A percentile compares a stretch with the other conserved stretches of the same genome.
Conservation (phyloP, 2,329 filamentous ascomycete species). For the Thielaviopsis punctulata region DNA sequence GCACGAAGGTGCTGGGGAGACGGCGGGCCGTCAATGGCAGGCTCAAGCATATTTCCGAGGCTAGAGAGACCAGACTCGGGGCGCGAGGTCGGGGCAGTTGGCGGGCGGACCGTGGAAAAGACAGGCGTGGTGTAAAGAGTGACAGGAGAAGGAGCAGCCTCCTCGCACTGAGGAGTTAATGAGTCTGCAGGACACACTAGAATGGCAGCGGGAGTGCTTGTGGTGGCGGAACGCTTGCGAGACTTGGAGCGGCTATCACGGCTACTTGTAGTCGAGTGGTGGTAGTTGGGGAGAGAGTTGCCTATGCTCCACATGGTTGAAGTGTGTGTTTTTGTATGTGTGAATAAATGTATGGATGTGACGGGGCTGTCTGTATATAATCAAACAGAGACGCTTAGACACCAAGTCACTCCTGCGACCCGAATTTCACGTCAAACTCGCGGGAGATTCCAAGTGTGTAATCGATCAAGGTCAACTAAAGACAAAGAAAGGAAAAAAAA, state of each 20-base stretch:
- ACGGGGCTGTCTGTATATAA: not conserved
- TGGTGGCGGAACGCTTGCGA: conserved; percentile 9
- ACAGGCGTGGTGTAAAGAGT: not conserved
- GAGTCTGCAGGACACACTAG: conserved; percentile 2
- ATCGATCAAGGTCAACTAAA: too few species aligned
- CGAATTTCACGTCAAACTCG: not conserved
- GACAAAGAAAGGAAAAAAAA: too few species aligned
- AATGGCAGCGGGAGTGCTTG: not conserved
- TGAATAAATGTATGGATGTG: conserved; percentile 1
- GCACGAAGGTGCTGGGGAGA: conserved; percentile 42
- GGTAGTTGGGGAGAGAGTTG: conserved; percentile 8
- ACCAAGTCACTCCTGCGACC: not conserved
- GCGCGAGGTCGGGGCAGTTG: conserved; percentile 6
- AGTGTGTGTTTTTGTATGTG: too few species aligned
- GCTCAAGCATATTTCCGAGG: conserved; percentile 32
- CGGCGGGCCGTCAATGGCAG: conserved; percentile 42
- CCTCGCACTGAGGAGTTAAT: conserved; percentile 6
- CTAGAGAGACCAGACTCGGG: conserved; percentile 3
- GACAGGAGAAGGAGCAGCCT: not conserved
- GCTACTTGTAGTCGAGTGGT: conserved; percentile 9
- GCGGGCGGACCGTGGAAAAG: conserved; percentile 2
- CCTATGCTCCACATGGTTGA: conserved; percentile 11
- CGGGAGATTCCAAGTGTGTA: not conserved
- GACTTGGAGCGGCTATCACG: conserved; percentile 8
- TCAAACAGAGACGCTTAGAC: not conserved